Conservation (phyloP, 768 basidiomycete genomes). For the Leccinellum albellum region DNA sequence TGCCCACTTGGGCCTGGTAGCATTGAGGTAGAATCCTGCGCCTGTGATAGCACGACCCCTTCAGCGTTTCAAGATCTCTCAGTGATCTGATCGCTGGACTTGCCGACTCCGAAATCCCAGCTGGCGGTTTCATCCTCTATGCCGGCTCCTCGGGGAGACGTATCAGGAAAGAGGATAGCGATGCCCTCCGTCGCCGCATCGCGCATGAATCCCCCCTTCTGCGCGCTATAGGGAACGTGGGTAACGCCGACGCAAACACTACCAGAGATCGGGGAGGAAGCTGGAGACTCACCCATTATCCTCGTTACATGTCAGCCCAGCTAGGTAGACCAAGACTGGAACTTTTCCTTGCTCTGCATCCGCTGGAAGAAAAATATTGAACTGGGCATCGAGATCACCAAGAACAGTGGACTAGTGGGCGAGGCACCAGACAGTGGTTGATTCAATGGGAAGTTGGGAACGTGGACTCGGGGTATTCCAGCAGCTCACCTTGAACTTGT, state of each 20-base stretch:
- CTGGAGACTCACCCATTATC: slow-evolving; percentile 72
- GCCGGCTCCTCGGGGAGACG: slow-evolving; percentile 89
- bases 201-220: slow-evolving; percentile 91
- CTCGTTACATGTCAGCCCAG: slow-evolving; percentile 87
- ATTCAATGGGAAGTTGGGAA: background rate
- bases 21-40: slow-evolving; percentile 95
- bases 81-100: slow-evolving; percentile 5
- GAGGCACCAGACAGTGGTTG: background rate
- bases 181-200: slow-evolving; percentile 82
- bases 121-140: slow-evolving; percentile 74
- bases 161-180: slow-evolving; percentile 90
- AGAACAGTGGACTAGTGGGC: slow-evolving; percentile 63
- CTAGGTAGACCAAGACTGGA: slow-evolving; percentile 79
- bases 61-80: slow-evolving; percentile 2
- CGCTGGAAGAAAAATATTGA: slow-evolving; percentile 87
- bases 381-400: slow-evolving; percentile 65
- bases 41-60: slow-evolving; percentile 28
- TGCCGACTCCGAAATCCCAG: slow-evolving; percentile 91
- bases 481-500: slow-evolving; percentile 67
- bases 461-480: background rate
- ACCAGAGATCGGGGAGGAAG: background rate
- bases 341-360: slow-evolving; percentile 54
- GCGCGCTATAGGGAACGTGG: slow-evolving; percentile 50
- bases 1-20: slow-evolving; percentile 69
- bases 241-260: background rate